These are phyloP conservation scores for Cyathus striatus DNA, from an alignment of 768 basidiomycete species.

Conservation along the genomic window DNA sequence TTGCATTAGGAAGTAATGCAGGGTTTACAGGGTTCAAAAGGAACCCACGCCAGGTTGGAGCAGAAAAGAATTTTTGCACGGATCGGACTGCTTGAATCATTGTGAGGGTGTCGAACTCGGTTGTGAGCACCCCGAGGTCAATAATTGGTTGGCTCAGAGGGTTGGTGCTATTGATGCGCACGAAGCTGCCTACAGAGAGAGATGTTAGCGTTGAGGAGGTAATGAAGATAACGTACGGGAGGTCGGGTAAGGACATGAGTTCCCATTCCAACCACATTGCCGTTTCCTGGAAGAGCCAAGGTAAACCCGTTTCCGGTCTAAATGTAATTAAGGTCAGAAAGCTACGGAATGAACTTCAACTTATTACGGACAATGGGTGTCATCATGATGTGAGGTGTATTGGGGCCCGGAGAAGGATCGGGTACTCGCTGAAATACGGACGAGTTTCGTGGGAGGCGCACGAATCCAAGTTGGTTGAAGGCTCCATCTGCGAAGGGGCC, in stretches of 20 bases:
- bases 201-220: background rate
- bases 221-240: background rate
- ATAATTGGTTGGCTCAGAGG: background rate
- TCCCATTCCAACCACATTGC: too few species aligned
- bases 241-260: too few species aligned
- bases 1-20: background rate
- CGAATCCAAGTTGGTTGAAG: constrained; percentile 13
- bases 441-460: constrained; percentile 14
- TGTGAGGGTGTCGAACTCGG: background rate
- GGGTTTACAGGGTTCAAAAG: background rate
- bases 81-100: background rate
- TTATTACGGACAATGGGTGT: background rate
- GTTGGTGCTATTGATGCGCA: background rate
- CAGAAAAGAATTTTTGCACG: background rate
- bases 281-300: too few species aligned
- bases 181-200: background rate
- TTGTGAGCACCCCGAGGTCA: background rate
- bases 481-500: constrained; percentile 13
- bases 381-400: constrained; percentile 18
- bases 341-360: background rate
- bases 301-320: too few species aligned
- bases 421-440: constrained; percentile 11
- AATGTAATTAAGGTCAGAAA: too few species aligned
- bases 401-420: constrained; percentile 21
- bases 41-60: background rate